Evolutionary conservation across 352 stramenopile genomes (phyloP), one percentile per base, ranked within the genome.

Genomic region (Globisporangium paddicum): DNA sequence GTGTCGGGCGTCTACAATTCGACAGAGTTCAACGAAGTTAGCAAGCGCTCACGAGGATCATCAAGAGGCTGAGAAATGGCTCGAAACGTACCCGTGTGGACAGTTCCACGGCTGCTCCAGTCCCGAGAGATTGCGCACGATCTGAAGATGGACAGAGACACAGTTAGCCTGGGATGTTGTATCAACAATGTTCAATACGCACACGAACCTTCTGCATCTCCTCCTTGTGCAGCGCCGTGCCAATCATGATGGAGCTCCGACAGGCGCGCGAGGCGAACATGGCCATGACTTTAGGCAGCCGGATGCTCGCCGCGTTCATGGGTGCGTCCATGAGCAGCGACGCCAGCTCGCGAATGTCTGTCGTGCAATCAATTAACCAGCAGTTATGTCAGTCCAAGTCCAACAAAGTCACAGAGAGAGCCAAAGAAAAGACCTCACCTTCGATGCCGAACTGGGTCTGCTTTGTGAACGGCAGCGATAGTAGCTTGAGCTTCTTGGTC

Each of bases 211-310:
- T 86, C 44, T 86, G 72, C 95, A 99, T 98, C 54, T 98, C 87
- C 23, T 92, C 85, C 50, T 83, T 76, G 54, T 89, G 90, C 30
- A 99, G 70, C 40, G 92, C 86, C 16, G 86, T 98, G 9, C 96
- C 97, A 66, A 99, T 98, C 96, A 99, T 99, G 45, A 99, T 96
- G 41, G 90, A 97, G 45, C 71, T 87, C 47, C 96, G 86, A 62
- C 96, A 99, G 11, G 96, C 95, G 35, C 95, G 77, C 49, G 79
- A 98, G 18, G 97, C 97, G 79, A 98, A 98, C 93, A 99, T 98
- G 25, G 90, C 79, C 67, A 97, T 92, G 11, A 97, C 79, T 68
- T 98, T 98, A 1, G 96, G 96, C 49, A 99, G 74, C 8, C 93
- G 77, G 28, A 97, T 77, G 38, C 60, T 77, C 19, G 64, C 61